phyloP scores from a whole-genome alignment of 2,329 filamentous ascomycete species.

The Sarocladium kiliense region DNA sequence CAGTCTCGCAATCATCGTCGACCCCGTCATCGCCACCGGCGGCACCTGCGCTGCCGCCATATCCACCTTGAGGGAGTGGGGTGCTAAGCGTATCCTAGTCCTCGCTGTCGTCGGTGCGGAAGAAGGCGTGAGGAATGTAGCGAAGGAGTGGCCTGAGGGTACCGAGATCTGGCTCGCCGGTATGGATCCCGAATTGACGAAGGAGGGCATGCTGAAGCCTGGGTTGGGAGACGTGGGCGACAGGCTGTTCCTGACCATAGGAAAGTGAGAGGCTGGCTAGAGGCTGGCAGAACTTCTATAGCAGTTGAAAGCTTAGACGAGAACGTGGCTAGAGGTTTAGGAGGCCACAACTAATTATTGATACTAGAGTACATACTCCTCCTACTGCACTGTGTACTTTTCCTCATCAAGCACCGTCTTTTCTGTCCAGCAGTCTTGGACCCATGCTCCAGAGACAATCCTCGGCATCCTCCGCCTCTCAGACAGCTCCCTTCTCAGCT shows the following conservation, averaged over 20 bases:
- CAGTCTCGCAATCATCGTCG: conserved; percentile 74
- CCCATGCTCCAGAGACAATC: conserved; percentile 66
- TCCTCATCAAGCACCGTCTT: conserved; percentile 78
- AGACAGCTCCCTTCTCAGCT: conserved; percentile 38
- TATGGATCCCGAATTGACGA: conserved; percentile 68
- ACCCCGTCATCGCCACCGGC: conserved; percentile 91
- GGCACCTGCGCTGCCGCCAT: conserved; percentile 87
- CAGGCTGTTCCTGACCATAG: conserved; percentile 80
- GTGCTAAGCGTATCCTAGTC: conserved; percentile 74
- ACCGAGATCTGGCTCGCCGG: conserved; percentile 80
- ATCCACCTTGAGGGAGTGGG: conserved; percentile 85
- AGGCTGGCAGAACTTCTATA: background rate
- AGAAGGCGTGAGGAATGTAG: conserved; percentile 66
- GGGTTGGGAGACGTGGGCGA: conserved; percentile 90
- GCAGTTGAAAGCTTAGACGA: background rate
- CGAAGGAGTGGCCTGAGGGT: conserved; percentile 70
- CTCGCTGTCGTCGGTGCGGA: conserved; percentile 69
- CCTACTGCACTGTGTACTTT: conserved; percentile 33
- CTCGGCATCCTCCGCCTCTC: conserved; percentile 53
- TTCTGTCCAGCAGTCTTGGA: conserved; percentile 76
- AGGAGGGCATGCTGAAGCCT: conserved; percentile 84
- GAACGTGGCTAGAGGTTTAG: background rate
- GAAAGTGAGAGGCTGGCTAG: conserved; percentile 52
- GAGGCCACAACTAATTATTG: background rate
- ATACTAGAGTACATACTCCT: conserved; percentile 8